Percentiles rank a stretch among this genome's conserved stretches.
Conservation (phyloP, 352 stramenopile genomes). For the Phytophthora megakarya region DNA sequence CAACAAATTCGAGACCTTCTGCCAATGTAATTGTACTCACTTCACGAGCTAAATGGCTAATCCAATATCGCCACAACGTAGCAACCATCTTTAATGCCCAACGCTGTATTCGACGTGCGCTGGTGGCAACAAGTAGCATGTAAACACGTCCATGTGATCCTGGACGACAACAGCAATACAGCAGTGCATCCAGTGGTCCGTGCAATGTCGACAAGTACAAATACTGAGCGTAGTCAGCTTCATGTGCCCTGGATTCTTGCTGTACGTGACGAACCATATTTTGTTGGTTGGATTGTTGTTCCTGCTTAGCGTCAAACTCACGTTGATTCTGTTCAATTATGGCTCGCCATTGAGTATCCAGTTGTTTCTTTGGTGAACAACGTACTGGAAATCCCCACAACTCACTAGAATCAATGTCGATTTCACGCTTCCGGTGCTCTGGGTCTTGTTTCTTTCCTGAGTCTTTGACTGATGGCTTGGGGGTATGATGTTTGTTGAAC, state of each 20-base stretch:
- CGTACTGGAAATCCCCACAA: constrained; percentile 20
- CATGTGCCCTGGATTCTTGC: neutral
- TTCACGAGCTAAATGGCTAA: constrained; percentile 15
- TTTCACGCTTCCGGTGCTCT: neutral
- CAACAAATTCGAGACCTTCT: constrained; percentile 7
- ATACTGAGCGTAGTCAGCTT: constrained; percentile 27
- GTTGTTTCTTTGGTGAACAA: constrained; percentile 17
- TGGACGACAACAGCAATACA: constrained; percentile 25
- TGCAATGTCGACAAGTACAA: constrained; percentile 25
- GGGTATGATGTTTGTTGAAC: no score
- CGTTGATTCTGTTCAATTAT: constrained; percentile 2
- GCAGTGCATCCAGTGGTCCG: constrained; percentile 15
- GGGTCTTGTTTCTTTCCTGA: neutral
- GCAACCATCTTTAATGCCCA: constrained; percentile 13
- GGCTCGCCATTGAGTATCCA: constrained; percentile 1
- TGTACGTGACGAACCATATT: neutral
- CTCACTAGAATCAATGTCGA: constrained; percentile 6
- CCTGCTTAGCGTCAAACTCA: neutral
- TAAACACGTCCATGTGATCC: constrained; percentile 24
- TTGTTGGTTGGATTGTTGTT: neutral
- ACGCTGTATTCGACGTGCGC: constrained; percentile 20
- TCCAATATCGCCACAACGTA: constrained; percentile 16
- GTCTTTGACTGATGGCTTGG: neutral
- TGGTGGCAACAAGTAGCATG: constrained; percentile 9
- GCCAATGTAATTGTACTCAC: neutral